These are phyloP conservation scores for Torrubiellomyces zombiae DNA, from an alignment of 2,329 filamentous ascomycete genomes.

Conservation along the genomic window DNA sequence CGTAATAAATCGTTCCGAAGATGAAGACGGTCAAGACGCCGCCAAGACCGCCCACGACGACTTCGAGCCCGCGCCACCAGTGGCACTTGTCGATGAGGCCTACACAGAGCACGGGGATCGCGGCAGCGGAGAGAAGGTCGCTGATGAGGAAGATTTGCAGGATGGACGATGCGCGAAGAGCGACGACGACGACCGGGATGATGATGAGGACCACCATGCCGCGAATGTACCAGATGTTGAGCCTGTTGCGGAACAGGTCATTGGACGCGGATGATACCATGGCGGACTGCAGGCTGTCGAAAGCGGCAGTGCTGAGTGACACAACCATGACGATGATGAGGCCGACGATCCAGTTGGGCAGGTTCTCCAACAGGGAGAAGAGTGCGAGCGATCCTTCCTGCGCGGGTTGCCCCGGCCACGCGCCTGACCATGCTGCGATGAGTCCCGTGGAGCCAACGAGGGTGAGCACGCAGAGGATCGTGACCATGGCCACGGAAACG, in stretches of 20 bases:
- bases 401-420: slow-evolving; percentile 45
- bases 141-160: slow-evolving; percentile 72
- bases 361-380: slow-evolving; percentile 54
- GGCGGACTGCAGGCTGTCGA: slow-evolving; percentile 66
- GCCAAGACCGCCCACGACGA: slow-evolving; percentile 60
- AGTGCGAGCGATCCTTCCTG: slow-evolving; percentile 50
- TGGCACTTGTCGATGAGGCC: slow-evolving; percentile 54
- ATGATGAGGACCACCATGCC: slow-evolving; percentile 53
- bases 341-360: slow-evolving; percentile 69
- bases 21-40: slow-evolving; percentile 68
- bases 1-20: slow-evolving; percentile 67
- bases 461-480: slow-evolving; percentile 51
- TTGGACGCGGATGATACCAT: slow-evolving; percentile 78
- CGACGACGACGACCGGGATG: slow-evolving; percentile 56
- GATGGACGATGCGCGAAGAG: slow-evolving; percentile 56
- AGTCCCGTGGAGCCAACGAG: slow-evolving; percentile 59
- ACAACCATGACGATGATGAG: slow-evolving; percentile 70
- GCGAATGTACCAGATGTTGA: slow-evolving; percentile 61
- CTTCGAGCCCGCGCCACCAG: slow-evolving; percentile 68
- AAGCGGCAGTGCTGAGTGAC: slow-evolving; percentile 58
- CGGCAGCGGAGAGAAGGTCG: slow-evolving; percentile 60
- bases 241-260: slow-evolving; percentile 68
- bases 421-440: slow-evolving; percentile 63
- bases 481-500: slow-evolving; percentile 47
- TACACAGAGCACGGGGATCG: slow-evolving; percentile 59